A percentile compares a stretch with the other conserved stretches of the same genome.
phyloP scores from a whole-genome alignment of 148 eudicot species.

The Spergularia bocconei region DNA sequence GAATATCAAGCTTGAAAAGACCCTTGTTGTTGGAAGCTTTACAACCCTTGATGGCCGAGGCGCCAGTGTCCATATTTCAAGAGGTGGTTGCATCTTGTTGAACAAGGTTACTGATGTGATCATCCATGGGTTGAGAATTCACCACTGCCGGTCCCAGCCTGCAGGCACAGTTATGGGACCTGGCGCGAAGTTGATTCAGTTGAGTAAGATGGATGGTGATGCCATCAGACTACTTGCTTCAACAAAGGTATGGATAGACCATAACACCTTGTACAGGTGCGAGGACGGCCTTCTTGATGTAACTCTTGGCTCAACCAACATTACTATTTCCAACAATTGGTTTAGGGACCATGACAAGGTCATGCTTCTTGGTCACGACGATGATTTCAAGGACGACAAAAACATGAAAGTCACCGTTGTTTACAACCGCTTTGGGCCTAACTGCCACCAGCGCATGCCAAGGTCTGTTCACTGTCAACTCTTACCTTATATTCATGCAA shows the following conservation, averaged over 20 bases:
- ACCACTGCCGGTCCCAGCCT: slow-evolving; percentile 47
- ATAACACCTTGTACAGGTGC: slow-evolving; percentile 61
- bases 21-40: slow-evolving; percentile 57
- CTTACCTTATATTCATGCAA: not conserved
- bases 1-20: slow-evolving; percentile 51
- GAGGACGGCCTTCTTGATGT: slow-evolving; percentile 78
- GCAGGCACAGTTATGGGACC: slow-evolving; percentile 60
- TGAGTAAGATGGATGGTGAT: slow-evolving; percentile 60
- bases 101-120: slow-evolving; percentile 63
- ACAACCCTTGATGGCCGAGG: slow-evolving; percentile 73
- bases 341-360: slow-evolving; percentile 76
- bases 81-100: slow-evolving; percentile 53
- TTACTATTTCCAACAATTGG: slow-evolving; percentile 86
- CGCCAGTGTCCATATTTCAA: slow-evolving; percentile 43
- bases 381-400: slow-evolving; percentile 51
- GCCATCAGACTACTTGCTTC: slow-evolving; percentile 58
- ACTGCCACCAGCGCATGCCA: slow-evolving; percentile 85
- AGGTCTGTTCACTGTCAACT: slow-evolving; percentile 38
- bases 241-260: slow-evolving; percentile 80
- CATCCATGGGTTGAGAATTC: slow-evolving; percentile 72
- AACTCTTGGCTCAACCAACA: slow-evolving; percentile 65
- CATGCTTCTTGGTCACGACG: slow-evolving; percentile 85
- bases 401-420: slow-evolving; percentile 84
- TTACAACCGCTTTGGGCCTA: slow-evolving; percentile 76
- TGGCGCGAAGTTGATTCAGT: slow-evolving; percentile 22